phyloP scores from a whole-genome alignment of 768 basidiomycete genomes.

The Boletus reticuloceps region DNA sequence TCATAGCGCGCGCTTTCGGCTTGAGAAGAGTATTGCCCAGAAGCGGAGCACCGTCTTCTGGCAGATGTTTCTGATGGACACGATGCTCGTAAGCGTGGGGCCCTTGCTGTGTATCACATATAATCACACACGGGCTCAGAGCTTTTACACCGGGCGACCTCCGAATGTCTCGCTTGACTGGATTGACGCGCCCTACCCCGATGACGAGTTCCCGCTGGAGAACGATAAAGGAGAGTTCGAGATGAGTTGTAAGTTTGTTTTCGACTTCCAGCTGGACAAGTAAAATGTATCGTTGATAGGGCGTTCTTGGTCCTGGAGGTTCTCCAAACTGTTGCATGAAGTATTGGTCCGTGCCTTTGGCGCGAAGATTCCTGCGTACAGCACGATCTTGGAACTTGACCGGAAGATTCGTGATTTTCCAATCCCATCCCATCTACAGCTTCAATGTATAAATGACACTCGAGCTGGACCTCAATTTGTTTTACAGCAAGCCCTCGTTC shows the following conservation, averaged over 20 bases:
- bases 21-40: slow-evolving; percentile 43
- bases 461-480: slow-evolving; percentile 18
- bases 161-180: slow-evolving; percentile 50
- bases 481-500: slow-evolving; percentile 43
- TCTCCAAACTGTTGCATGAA: slow-evolving; percentile 48
- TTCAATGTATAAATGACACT: slow-evolving; percentile 23
- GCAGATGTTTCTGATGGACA: slow-evolving; percentile 64
- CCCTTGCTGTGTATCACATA: background rate
- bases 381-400: slow-evolving; percentile 54
- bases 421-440: slow-evolving; percentile 47
- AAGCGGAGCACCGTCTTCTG: slow-evolving; percentile 61
- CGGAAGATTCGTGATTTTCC: slow-evolving; percentile 58
- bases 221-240: slow-evolving; percentile 36
- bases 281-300: slow-evolving; percentile 34
- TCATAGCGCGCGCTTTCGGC: slow-evolving; percentile 57
- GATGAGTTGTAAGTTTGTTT: slow-evolving; percentile 40
- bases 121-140: slow-evolving; percentile 35
- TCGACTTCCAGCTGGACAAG: background rate
- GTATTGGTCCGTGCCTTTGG: slow-evolving; percentile 52
- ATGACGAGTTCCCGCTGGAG: slow-evolving; percentile 37
- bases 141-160: slow-evolving; percentile 60
- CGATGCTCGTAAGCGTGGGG: slow-evolving; percentile 48
- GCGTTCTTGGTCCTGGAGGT: slow-evolving; percentile 55
- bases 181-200: slow-evolving; percentile 57
- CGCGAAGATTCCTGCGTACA: slow-evolving; percentile 50